These are phyloP conservation scores for Linderniella brevidens DNA, from an alignment of 257 asterid genomes.

Conservation along the genomic window DNA sequence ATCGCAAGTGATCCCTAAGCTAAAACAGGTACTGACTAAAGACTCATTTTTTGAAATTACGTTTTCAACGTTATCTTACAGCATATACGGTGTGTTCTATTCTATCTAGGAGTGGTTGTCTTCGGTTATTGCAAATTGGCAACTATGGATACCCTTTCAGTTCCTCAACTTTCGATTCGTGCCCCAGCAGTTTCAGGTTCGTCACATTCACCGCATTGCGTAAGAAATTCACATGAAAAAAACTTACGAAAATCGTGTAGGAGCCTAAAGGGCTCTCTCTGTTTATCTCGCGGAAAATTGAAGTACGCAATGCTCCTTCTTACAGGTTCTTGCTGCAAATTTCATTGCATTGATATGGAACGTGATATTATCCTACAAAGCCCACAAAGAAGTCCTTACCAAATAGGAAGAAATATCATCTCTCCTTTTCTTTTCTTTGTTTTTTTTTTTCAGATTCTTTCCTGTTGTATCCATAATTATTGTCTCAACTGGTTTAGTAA, in stretches of 20 bases:
- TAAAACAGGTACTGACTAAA: slow-evolving; percentile 45
- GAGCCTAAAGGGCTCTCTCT: no score
- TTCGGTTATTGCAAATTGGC: slow-evolving; percentile 90
- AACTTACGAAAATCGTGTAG: no score
- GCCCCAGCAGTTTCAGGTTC: slow-evolving; percentile 93
- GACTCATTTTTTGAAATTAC: neutral
- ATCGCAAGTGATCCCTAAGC: slow-evolving; percentile 54
- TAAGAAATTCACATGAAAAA: no score
- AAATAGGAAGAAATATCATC: slow-evolving; percentile 21
- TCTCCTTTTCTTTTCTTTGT: no score
- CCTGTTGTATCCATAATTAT: no score
- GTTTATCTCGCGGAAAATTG: no score
- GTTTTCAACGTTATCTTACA: neutral
- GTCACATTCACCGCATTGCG: neutral
- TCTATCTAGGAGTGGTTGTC: slow-evolving; percentile 69
- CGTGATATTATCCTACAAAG: slow-evolving; percentile 79
- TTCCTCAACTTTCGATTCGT: slow-evolving; percentile 85
- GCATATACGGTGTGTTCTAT: neutral
- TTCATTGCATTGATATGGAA: slow-evolving; percentile 66
- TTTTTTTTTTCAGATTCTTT: no score
- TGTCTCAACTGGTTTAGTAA: no score
- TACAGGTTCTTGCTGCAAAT: slow-evolving; percentile 91
- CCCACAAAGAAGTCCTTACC: slow-evolving; percentile 61
- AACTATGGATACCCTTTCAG: slow-evolving; percentile 93
- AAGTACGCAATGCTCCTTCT: no score